Evolutionary conservation across 2,329 filamentous ascomycete species (phyloP).

Genomic region (Aspergillus awamori): DNA sequence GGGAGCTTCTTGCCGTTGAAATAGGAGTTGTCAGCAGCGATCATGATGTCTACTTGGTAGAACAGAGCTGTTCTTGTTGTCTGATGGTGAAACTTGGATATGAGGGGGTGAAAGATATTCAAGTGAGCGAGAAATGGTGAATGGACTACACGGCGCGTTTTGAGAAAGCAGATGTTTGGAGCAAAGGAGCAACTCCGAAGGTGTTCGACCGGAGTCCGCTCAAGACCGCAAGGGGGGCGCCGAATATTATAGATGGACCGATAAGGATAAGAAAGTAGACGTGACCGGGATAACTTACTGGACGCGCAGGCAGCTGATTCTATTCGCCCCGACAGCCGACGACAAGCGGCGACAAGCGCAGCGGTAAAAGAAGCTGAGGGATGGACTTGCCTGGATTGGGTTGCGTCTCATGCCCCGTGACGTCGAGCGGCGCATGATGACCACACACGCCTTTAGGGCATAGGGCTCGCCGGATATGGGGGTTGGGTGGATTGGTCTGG

Average conservation of each 20-base stretch:
- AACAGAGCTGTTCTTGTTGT: not conserved
- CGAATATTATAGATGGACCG: not conserved
- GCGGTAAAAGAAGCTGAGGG: not conserved
- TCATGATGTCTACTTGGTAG: constrained; percentile 33
- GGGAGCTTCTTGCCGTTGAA: constrained; percentile 43
- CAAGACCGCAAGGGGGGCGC: not conserved
- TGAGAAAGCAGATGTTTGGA: not conserved
- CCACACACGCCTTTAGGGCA: not conserved
- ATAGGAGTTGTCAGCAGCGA: constrained; percentile 35
- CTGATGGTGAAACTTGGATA: not conserved
- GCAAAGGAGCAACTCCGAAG: not conserved
- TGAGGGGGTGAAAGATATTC: not conserved
- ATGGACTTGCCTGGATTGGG: not conserved
- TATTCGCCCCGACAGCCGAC: constrained; percentile 4
- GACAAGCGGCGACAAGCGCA: constrained; percentile 10
- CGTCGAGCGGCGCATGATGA: constrained; percentile 1
- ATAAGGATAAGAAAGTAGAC: constrained; percentile 3
- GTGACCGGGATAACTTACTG: not conserved
- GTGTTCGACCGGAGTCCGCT: constrained; percentile 3
- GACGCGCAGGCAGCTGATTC: not conserved
- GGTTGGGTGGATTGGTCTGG: not conserved
- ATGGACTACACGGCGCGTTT: not conserved
- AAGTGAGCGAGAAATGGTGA: not conserved
- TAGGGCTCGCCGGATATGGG: not conserved
- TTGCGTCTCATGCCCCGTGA: constrained; percentile 1